Evolutionary conservation across 768 basidiomycete genomes (phyloP).

Genomic region (Termitomyces sp.): DNA sequence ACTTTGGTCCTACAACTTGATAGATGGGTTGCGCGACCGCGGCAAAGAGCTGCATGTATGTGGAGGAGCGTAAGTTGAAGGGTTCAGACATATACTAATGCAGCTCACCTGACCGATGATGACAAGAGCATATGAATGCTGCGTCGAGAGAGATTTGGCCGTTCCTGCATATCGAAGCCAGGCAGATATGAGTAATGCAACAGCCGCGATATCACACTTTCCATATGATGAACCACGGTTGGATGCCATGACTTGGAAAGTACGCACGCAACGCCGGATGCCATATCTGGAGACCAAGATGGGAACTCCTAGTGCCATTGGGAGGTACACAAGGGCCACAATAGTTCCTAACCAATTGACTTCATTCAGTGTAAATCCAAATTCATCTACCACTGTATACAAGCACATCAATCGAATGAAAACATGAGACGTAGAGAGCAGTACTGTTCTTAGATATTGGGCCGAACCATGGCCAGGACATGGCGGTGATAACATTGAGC

Average conservation of each 20-base stretch:
- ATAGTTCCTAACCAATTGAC: conserved; percentile 83
- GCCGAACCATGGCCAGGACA: conserved; percentile 82
- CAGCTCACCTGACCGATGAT: conserved; percentile 59
- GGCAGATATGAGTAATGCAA: conserved; percentile 50
- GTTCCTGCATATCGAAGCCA: conserved; percentile 82
- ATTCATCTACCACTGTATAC: conserved; percentile 49
- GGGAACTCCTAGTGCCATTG: conserved; percentile 56
- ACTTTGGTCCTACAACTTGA: conserved; percentile 75
- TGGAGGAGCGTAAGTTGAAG: neutral
- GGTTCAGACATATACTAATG: neutral
- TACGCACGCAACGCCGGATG: conserved; percentile 54
- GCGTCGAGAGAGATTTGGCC: conserved; percentile 40
- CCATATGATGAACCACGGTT: neutral
- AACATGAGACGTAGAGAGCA: conserved; percentile 5
- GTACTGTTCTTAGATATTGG: conserved; percentile 69
- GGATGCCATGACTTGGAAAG: neutral
- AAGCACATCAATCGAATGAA: neutral
- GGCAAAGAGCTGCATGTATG: conserved; percentile 47
- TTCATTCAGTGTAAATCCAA: conserved; percentile 61
- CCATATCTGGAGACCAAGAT: conserved; percentile 53
- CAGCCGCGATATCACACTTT: conserved; percentile 59
- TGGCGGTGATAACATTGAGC: conserved; percentile 56
- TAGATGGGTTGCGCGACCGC: conserved; percentile 66
- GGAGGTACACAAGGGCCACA: conserved; percentile 56
- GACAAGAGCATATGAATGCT: conserved; percentile 57